These are phyloP conservation scores for Podaxis rugospora DNA, from an alignment of 768 basidiomycete genomes.

Conservation along the genomic window DNA sequence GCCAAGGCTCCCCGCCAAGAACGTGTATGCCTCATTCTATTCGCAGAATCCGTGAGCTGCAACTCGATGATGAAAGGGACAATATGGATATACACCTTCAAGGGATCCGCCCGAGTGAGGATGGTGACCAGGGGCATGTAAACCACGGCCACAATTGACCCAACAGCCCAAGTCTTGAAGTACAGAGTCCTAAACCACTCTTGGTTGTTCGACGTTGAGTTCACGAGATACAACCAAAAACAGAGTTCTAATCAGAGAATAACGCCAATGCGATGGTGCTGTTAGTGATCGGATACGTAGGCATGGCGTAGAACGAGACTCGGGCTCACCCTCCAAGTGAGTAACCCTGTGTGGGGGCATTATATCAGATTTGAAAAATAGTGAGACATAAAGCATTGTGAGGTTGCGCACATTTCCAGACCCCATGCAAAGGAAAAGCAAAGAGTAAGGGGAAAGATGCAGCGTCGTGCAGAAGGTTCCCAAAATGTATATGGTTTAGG, in stretches of 20 bases:
- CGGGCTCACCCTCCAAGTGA: conserved; percentile 65
- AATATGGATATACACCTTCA: conserved; percentile 41
- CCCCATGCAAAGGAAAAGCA: conserved; percentile 65
- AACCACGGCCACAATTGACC: conserved; percentile 53
- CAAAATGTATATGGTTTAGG: conserved; percentile 63
- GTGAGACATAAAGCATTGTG: neutral
- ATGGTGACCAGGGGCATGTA: conserved; percentile 72
- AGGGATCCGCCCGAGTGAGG: conserved; percentile 52
- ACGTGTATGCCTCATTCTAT: conserved; percentile 67
- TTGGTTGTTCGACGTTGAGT: conserved; percentile 53
- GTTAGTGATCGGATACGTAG: neutral
- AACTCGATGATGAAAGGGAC: conserved; percentile 5
- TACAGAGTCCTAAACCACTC: conserved; percentile 77
- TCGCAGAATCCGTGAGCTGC: neutral
- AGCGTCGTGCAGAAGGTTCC: conserved; percentile 36
- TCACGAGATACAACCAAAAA: conserved; percentile 84
- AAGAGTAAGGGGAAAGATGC: conserved; percentile 64
- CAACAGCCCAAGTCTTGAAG: conserved; percentile 70
- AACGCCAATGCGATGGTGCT: neutral
- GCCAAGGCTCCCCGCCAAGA: conserved; percentile 65
- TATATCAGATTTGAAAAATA: neutral
- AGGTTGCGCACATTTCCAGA: conserved; percentile 61
- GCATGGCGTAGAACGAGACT: neutral
- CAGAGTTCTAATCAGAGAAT: conserved; percentile 55
- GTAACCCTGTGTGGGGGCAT: conserved; percentile 47